phyloP scores from a whole-genome alignment of 306 rosid species.

The Oemleria cerasiformis region DNA sequence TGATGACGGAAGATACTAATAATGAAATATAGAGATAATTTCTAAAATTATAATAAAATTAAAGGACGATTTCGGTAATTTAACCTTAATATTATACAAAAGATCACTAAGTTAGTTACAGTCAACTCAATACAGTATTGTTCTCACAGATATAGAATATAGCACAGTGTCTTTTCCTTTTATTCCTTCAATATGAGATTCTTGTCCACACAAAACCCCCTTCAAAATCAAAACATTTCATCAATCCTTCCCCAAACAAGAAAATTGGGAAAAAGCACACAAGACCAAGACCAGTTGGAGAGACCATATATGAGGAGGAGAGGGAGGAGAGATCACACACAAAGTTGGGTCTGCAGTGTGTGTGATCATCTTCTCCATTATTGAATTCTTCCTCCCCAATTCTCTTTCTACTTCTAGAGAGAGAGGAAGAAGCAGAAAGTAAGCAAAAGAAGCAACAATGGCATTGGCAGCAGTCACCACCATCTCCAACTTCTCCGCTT shows the following conservation, averaged over 20 bases:
- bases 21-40: no score
- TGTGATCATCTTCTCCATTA: background rate
- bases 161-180: no score
- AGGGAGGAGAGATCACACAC: no score
- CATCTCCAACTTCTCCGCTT: slow-evolving; percentile 39
- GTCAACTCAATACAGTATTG: no score
- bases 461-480: slow-evolving; percentile 60
- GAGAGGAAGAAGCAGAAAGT: background rate
- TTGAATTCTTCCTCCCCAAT: background rate
- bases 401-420: background rate
- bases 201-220: background rate
- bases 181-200: background rate
- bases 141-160: no score
- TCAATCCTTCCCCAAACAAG: background rate
- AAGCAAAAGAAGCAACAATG: slow-evolving; percentile 30
- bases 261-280: background rate
- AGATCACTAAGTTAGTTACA: no score
- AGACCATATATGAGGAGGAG: background rate
- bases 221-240: background rate
- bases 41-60: no score
- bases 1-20: no score
- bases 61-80: no score
- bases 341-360: background rate
- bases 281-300: background rate
- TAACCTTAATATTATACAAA: no score